phyloP scores from a whole-genome alignment of 371 early-diverging fungal species.

The Mortierella sp. region DNA sequence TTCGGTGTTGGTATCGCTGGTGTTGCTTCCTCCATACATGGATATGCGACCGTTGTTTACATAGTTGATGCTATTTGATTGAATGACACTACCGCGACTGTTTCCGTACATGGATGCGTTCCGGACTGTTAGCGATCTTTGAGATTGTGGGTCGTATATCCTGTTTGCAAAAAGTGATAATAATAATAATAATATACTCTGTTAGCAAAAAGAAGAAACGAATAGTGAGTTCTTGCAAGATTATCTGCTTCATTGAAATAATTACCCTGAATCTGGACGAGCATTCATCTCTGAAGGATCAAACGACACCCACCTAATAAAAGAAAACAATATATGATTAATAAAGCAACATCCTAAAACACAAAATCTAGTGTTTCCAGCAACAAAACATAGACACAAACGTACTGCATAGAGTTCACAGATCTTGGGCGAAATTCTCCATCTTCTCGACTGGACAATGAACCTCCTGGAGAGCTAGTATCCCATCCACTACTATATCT shows the following conservation, averaged over 20 bases:
- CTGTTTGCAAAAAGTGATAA: slow-evolving; percentile 11
- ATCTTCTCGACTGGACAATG: slow-evolving; percentile 46
- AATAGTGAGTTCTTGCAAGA: not conserved
- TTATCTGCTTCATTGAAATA: not conserved
- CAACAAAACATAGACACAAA: not conserved
- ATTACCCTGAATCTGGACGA: slow-evolving; percentile 48
- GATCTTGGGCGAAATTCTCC: slow-evolving; percentile 40
- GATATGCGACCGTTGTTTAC: slow-evolving; percentile 13
- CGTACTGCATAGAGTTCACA: slow-evolving; percentile 56
- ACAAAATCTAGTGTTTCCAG: not conserved
- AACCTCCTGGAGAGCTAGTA: slow-evolving; percentile 48
- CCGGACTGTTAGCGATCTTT: slow-evolving; percentile 37
- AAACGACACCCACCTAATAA: slow-evolving; percentile 48
- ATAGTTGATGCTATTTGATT: slow-evolving; percentile 12
- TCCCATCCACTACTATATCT: slow-evolving; percentile 39
- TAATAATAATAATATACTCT: not conserved
- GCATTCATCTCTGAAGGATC: slow-evolving; percentile 29
- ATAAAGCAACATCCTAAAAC: not conserved
- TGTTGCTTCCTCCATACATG: slow-evolving; percentile 37
- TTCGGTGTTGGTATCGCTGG: slow-evolving; percentile 32
- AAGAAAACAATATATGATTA: not conserved
- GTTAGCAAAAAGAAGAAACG: not conserved
- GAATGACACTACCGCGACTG: slow-evolving; percentile 11
- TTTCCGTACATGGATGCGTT: slow-evolving; percentile 40
- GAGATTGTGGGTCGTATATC: slow-evolving; percentile 27